Conservation (phyloP, 2,329 filamentous ascomycete species). For the Neonectria faginata region DNA sequence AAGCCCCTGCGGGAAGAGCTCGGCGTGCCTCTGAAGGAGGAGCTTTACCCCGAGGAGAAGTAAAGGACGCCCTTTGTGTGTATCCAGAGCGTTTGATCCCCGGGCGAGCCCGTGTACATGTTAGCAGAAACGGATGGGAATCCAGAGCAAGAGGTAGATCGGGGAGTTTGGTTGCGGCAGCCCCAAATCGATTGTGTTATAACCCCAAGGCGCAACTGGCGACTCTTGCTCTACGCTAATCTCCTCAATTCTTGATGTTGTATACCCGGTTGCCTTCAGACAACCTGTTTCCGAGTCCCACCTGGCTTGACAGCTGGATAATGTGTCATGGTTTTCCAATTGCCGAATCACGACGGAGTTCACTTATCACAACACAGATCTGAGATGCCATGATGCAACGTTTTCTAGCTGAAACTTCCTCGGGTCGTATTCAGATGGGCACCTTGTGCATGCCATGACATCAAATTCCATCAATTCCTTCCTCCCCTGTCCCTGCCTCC, state of each 20-base stretch:
- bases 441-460: constrained; percentile 21
- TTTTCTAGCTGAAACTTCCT: neutral
- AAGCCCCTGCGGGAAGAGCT: constrained; percentile 94
- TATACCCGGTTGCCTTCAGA: constrained; percentile 25
- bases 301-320: neutral
- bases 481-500: constrained; percentile 25
- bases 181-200: constrained; percentile 50
- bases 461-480: constrained; percentile 21
- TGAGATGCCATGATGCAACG: neutral
- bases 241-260: constrained; percentile 40
- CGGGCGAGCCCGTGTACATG: constrained; percentile 53
- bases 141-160: constrained; percentile 47
- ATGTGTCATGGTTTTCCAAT: neutral
- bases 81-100: constrained; percentile 37
- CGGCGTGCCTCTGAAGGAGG: constrained; percentile 90
- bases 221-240: constrained; percentile 40
- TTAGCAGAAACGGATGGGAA: constrained; percentile 47
- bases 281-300: constrained; percentile 10
- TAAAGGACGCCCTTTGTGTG: constrained; percentile 48
- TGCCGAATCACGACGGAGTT: neutral
- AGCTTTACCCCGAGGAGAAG: constrained; percentile 81
- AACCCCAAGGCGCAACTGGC: constrained; percentile 42
- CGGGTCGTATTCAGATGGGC: constrained; percentile 7
- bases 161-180: constrained; percentile 47
- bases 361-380: neutral